Conservation (phyloP, 768 basidiomycete genomes). For the Boletales sp. region DNA sequence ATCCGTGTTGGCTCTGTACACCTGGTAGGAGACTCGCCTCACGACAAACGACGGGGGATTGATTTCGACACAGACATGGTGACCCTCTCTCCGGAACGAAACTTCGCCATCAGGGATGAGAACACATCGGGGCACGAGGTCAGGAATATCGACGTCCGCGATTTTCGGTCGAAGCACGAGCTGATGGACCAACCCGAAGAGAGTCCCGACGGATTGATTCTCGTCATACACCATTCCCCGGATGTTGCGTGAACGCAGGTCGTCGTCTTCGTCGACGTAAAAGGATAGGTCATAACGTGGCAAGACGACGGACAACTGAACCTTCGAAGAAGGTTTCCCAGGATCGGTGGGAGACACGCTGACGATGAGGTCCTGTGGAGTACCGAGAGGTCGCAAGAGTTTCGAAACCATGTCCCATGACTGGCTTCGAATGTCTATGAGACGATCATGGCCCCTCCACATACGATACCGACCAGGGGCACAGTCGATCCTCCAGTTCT, state of each 20-base stretch:
- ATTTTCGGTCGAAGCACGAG: slow-evolving; percentile 36
- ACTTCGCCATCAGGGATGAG: slow-evolving; percentile 37
- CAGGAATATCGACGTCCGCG: neutral
- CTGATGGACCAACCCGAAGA: slow-evolving; percentile 40
- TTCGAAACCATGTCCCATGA: slow-evolving; percentile 25
- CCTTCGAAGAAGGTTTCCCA: neutral
- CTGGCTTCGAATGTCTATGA: slow-evolving; percentile 28
- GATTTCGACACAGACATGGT: slow-evolving; percentile 12
- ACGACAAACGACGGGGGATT: neutral
- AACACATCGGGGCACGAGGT: slow-evolving; percentile 15
- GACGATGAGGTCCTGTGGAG: slow-evolving; percentile 20
- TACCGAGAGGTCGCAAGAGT: slow-evolving; percentile 23
- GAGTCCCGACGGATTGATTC: slow-evolving; percentile 38
- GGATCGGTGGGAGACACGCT: neutral
- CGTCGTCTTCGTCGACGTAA: slow-evolving; percentile 28
- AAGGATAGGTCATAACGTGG: slow-evolving; percentile 42
- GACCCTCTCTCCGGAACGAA: slow-evolving; percentile 27
- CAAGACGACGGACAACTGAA: slow-evolving; percentile 28
- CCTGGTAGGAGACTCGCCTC: slow-evolving; percentile 14
- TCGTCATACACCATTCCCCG: slow-evolving; percentile 39
- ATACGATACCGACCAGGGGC: slow-evolving; percentile 3
- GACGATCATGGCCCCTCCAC: neutral
- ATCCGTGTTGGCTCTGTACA: slow-evolving; percentile 25
- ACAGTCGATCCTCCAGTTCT: slow-evolving; percentile 25
- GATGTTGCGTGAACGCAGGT: slow-evolving; percentile 39